phyloP scores from a whole-genome alignment of 2,329 filamentous ascomycete species.

The Geosmithia putterillii region DNA sequence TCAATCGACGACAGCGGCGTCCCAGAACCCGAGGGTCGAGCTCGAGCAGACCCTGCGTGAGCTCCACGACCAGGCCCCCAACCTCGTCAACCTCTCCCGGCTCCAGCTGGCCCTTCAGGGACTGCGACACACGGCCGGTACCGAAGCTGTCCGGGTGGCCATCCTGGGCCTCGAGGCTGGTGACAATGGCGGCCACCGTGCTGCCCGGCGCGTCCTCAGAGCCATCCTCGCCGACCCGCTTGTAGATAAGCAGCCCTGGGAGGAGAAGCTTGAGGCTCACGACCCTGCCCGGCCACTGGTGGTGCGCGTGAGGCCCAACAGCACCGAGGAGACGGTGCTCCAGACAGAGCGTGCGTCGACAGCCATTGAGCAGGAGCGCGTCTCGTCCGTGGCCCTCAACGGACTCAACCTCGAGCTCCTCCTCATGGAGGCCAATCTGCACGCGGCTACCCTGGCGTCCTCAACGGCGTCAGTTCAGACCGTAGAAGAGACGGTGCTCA shows the following conservation, averaged over 20 bases:
- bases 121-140: conserved; percentile 40
- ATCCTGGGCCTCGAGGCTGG: conserved; percentile 32
- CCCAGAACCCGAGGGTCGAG: conserved; percentile 30
- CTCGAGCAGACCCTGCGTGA: conserved; percentile 46
- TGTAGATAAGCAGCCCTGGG: conserved; percentile 51
- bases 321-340: conserved; percentile 14
- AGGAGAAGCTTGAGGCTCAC: conserved; percentile 43
- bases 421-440: conserved; percentile 35
- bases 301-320: conserved; percentile 36
- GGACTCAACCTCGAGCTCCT: conserved; percentile 53
- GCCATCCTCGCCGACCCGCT: conserved; percentile 62
- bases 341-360: conserved; percentile 19
- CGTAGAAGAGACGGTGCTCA: conserved; percentile 56
- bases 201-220: conserved; percentile 53
- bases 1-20: conserved; percentile 13
- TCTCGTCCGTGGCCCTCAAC: conserved; percentile 51
- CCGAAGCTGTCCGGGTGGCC: conserved; percentile 46
- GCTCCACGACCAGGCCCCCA: conserved; percentile 48
- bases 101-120: conserved; percentile 61
- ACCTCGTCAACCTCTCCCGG: conserved; percentile 54
- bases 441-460: conserved; percentile 7
- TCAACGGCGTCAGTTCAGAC: conserved; percentile 17
- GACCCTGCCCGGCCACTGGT: conserved; percentile 46
- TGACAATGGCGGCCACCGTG: conserved; percentile 15
- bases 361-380: conserved; percentile 40